These are phyloP conservation scores for Handroanthus guayacan DNA, from an alignment of 257 asterid genomes.

Conservation along the genomic window DNA sequence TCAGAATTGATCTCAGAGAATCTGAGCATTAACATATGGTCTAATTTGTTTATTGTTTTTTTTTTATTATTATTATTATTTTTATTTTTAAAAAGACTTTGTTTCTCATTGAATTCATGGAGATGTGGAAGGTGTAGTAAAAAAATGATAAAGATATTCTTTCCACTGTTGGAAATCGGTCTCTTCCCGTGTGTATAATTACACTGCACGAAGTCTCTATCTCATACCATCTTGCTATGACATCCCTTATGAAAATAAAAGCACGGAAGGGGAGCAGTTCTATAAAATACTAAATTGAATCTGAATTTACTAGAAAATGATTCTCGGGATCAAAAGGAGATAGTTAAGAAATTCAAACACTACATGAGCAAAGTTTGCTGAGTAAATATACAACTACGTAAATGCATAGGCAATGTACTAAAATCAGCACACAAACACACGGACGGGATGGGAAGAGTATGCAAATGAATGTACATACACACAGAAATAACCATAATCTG, in stretches of 20 bases:
- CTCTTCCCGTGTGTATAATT: background rate
- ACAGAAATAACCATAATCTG: background rate
- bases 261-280: background rate
- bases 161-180: too few species aligned
- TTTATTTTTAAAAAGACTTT: background rate
- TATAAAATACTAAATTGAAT: background rate
- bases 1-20: background rate
- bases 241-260: background rate
- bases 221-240: background rate
- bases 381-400: background rate
- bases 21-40: background rate
- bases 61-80: too few species aligned
- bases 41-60: background rate
- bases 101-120: slow-evolving; percentile 18
- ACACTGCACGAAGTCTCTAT: background rate
- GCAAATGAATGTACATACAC: background rate
- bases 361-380: background rate
- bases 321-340: slow-evolving; percentile 5
- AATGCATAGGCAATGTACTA: background rate
- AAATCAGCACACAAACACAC: background rate
- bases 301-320: background rate
- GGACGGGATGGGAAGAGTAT: background rate
- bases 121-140: background rate
- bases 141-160: too few species aligned
- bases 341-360: background rate